Conservation (phyloP, 139 green algal species). For the Pleodorina starrii region DNA sequence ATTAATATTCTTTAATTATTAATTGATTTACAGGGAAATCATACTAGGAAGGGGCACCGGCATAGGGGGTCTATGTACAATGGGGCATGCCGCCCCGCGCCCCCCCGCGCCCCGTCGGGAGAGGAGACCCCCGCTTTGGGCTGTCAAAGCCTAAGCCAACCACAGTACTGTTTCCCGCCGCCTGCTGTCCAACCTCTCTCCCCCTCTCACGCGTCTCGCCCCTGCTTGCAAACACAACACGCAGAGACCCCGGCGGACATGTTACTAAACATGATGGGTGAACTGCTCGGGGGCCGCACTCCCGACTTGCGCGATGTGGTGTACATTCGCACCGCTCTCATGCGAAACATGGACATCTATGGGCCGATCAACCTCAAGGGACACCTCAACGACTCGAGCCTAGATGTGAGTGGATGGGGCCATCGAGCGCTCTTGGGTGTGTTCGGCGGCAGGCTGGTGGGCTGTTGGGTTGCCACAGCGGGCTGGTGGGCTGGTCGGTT, state of each 20-base stretch:
- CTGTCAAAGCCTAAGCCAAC: neutral
- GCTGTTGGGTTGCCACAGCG: no score
- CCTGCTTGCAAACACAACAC: neutral
- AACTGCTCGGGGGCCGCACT: slow-evolving; percentile 37
- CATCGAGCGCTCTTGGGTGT: no score
- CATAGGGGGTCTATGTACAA: neutral
- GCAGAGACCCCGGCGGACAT: slow-evolving; percentile 58
- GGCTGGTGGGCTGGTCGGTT: no score
- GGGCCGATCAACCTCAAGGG: slow-evolving; percentile 56
- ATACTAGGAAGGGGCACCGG: no score
- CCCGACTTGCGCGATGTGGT: slow-evolving; percentile 47
- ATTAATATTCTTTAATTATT: no score
- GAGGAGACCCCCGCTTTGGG: no score
- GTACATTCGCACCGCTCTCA: slow-evolving; percentile 52
- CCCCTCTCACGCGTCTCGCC: neutral
- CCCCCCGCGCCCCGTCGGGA: no score
- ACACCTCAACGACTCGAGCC: slow-evolving; percentile 46
- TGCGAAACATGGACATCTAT: slow-evolving; percentile 49
- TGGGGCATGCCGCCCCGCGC: no score
- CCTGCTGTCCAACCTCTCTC: neutral
- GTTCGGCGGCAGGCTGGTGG: no score
- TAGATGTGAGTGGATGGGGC: slow-evolving; percentile 32
- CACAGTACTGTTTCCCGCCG: neutral
- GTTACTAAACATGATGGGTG: slow-evolving; percentile 59
- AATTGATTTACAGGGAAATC: no score